Conservation (phyloP, 2,329 filamentous ascomycete genomes). For the Ascomycota sp. region DNA sequence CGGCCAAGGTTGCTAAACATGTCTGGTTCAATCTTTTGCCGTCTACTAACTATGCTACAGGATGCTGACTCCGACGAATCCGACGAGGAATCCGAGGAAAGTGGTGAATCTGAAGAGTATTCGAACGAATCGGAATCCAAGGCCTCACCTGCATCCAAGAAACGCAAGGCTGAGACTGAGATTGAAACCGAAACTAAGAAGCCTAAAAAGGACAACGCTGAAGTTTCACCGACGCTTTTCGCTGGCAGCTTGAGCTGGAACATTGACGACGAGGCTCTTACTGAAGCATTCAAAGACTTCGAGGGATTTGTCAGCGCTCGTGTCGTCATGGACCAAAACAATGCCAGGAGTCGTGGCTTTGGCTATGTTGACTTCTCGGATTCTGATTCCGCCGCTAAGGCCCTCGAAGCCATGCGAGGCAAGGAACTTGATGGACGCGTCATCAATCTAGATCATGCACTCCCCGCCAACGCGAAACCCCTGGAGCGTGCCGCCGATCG, state of each 20-base stretch:
- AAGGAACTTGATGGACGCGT: slow-evolving; percentile 50
- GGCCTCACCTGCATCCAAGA: slow-evolving; percentile 20
- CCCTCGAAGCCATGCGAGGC: slow-evolving; percentile 52
- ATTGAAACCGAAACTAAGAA: slow-evolving; percentile 38
- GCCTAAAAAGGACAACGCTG: slow-evolving; percentile 33
- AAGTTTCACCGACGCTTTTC: slow-evolving; percentile 44
- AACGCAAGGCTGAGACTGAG: slow-evolving; percentile 26
- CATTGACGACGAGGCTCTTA: slow-evolving; percentile 63
- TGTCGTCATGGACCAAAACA: slow-evolving; percentile 63
- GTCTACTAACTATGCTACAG: not conserved
- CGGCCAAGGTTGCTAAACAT: slow-evolving; percentile 10
- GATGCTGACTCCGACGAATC: slow-evolving; percentile 2
- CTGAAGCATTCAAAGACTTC: slow-evolving; percentile 59
- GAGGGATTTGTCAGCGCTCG: slow-evolving; percentile 50
- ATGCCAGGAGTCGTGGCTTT: slow-evolving; percentile 72
- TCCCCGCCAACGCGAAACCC: slow-evolving; percentile 29
- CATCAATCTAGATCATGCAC: slow-evolving; percentile 58
- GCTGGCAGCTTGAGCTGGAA: slow-evolving; percentile 81
- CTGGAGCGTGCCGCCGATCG: slow-evolving; percentile 39
- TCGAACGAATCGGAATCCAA: slow-evolving; percentile 11
- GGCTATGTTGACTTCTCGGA: slow-evolving; percentile 76
- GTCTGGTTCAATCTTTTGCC: not conserved
- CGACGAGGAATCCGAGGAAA: slow-evolving; percentile 9
- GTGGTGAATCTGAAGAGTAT: slow-evolving; percentile 13
- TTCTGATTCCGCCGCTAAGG: slow-evolving; percentile 43